Percentiles rank a stretch among this genome's conserved stretches.
Evolutionary conservation across 129 eudicot genomes (phyloP).

Genomic region (Calendula officinalis): DNA sequence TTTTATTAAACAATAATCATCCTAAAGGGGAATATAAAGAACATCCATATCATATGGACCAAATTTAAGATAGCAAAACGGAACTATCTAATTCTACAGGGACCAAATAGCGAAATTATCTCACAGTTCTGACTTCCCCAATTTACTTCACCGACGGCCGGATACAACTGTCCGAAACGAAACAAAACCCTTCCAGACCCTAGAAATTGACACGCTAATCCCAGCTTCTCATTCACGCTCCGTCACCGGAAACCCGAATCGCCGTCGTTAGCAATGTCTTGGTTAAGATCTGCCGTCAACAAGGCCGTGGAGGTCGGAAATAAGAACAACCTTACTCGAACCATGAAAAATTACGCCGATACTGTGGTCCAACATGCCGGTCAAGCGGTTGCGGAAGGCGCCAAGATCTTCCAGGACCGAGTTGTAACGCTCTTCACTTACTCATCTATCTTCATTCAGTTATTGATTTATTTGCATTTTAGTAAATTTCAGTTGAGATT

Average conservation of each 20-base stretch:
- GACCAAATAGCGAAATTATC: background rate
- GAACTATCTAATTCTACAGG: background rate
- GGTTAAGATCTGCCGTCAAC: constrained; percentile 87
- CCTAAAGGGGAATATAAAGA: background rate
- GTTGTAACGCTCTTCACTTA: constrained; percentile 35
- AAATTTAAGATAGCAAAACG: background rate
- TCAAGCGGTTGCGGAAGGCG: constrained; percentile 99
- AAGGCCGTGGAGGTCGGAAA: constrained; percentile 99
- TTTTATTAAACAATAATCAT: no score
- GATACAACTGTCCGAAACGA: constrained; percentile 9
- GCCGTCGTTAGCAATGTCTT: constrained; percentile 51
- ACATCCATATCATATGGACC: background rate
- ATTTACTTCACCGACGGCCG: constrained; percentile 18
- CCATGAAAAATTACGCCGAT: constrained; percentile 83
- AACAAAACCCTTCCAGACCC: constrained; percentile 17
- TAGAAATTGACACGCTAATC: constrained; percentile 16
- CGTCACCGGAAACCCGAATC: constrained; percentile 5
- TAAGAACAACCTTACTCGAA: constrained; percentile 79
- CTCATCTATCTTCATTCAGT: background rate
- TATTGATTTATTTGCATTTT: no score
- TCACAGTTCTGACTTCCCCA: constrained; percentile 7
- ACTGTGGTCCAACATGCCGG: constrained; percentile 91
- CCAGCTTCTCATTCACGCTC: constrained; percentile 9
- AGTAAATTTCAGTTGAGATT: no score
- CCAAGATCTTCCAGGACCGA: constrained; percentile 80